Base-by-base conservation (phyloP, 805 yeast genomes). In the Saturnispora serradocipensis region DNA sequence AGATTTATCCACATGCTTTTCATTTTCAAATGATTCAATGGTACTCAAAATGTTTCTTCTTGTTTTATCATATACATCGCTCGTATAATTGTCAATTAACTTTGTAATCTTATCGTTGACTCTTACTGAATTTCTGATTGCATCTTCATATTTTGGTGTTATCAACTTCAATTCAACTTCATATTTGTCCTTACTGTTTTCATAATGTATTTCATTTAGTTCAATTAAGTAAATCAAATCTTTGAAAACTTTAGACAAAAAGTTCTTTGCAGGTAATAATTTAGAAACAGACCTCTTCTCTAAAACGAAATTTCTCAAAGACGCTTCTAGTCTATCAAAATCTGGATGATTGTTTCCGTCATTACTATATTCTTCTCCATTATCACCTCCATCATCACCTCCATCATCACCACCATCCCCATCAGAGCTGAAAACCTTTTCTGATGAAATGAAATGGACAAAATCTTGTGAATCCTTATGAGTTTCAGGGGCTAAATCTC, bases 201-300 rank as follows among this genome's bases (percentile, higher is more conserved):
- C 58, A 56, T 81, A 77, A 13, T 77, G 68, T n/a, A 72, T 66
- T 48, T 80, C 74, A 63, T 90, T 93, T n/a, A 78, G 67, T 9
- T 72, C 67, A 0, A 95, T 75, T 20, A 93, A 71, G 1, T 70
- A 67, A 47, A 71, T 70, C 40, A 91, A 61, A 61, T 93, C 99
- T 22, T 66, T 65, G 42, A 86, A 74, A 11, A 90, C 62, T 59
- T 89, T 91, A 18, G 74, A 54, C 28, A 91, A 68, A 59, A 86
- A 93, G n/a, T 84, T 90, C 62, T 89, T 88, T 0, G 97, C 98
- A 0, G 99, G 99, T 35, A 88, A 76, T 13, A 93, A 72, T 64
- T 93, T 93, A 0, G 98, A 89, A 10, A 86, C 66, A 0, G 97
- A 81, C 60, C 99, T 77, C 60, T 90, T 93, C 58, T 91, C 96